These are phyloP conservation scores for Rhodosporidiobolus sp. DNA, from an alignment of 768 basidiomycete genomes.

Conservation along the genomic window DNA sequence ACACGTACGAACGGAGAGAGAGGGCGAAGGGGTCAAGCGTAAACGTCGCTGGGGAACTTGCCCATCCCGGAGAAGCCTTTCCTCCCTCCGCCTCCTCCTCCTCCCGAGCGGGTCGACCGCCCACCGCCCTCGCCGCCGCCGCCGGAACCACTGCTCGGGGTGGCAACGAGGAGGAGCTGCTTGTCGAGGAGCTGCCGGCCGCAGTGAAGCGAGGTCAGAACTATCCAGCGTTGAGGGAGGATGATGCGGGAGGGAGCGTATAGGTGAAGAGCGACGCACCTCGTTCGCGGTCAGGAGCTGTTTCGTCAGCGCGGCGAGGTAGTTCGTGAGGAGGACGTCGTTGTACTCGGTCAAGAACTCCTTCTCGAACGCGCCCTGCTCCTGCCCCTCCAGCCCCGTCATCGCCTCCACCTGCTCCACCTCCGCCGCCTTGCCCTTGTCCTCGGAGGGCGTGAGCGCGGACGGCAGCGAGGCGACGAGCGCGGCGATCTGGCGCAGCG, in stretches of 20 bases:
- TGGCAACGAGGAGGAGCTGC: conserved; percentile 25
- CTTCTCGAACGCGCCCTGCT: conserved; percentile 73
- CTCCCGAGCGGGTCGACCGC: neutral
- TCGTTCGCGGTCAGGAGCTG: conserved; percentile 83
- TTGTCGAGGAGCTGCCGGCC: conserved; percentile 36
- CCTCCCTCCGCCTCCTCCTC: neutral
- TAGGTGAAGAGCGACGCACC: conserved; percentile 54
- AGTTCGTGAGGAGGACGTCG: conserved; percentile 88
- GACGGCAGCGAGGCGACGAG: conserved; percentile 65
- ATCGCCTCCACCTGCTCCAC: neutral
- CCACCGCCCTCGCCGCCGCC: conserved; percentile 3
- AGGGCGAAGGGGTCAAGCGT: no score
- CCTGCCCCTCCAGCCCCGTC: conserved; percentile 55
- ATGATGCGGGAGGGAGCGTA: neutral
- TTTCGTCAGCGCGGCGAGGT: conserved; percentile 82
- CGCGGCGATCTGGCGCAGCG: conserved; percentile 78
- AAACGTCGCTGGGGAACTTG: no score
- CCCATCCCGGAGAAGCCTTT: neutral
- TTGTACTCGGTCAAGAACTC: conserved; percentile 94
- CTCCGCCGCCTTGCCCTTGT: neutral
- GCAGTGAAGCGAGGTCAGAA: neutral
- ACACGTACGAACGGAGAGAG: no score
- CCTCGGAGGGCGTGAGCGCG: neutral
- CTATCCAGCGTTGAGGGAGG: neutral
- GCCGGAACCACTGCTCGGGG: neutral